Base-by-base conservation (phyloP, 192 early-diverging fungal species). In the Mortierella antarctica region DNA sequence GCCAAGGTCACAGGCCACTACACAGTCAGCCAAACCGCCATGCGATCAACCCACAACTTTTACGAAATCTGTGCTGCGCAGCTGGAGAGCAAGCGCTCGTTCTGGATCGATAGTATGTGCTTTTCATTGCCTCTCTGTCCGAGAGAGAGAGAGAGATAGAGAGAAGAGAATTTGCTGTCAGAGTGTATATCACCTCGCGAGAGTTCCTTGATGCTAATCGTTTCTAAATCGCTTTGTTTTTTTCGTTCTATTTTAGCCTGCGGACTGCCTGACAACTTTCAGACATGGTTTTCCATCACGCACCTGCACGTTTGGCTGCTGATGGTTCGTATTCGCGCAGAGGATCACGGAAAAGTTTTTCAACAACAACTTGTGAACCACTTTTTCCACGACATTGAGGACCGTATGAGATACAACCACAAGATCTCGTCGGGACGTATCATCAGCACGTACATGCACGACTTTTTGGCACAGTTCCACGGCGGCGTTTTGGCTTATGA, bases 261-360 rank as follows among this genome's bases (percentile, higher is more conserved):
- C 61, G 86, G 88, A 45, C 82, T 97, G 45, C 93, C 92, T 7
- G 92, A 96, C 61, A 96, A 93, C 65, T 96, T 96, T 71, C 95
- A 97, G 82, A 94, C 96, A 1, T 99, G 97, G 97, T 99, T 96
- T 66, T 88, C 89, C 20, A 88, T 96, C 31, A 96, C 94, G 0
- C 89, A 95, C 40, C 84, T 99, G 63, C 96, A 99, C 70, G 89
- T 97, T 6, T 99, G 97, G 97, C 91, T 99, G 90, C 83, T 93
- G 61, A 94, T 92, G 90, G 95, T 94, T 10, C 94, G 96, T 46
- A 82, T 94, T 15, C 87, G 93, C 54, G 88, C 91, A 7, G 89
- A 92, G 62, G 81, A 86, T 7, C 82, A 90, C 49, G 91, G 95
- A 56, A 94, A 93, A 68, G 86, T 95, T 63, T 93, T 93, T 83